phyloP scores from a whole-genome alignment of 169 alveolate species.

The Miamiensis avidus region DNA sequence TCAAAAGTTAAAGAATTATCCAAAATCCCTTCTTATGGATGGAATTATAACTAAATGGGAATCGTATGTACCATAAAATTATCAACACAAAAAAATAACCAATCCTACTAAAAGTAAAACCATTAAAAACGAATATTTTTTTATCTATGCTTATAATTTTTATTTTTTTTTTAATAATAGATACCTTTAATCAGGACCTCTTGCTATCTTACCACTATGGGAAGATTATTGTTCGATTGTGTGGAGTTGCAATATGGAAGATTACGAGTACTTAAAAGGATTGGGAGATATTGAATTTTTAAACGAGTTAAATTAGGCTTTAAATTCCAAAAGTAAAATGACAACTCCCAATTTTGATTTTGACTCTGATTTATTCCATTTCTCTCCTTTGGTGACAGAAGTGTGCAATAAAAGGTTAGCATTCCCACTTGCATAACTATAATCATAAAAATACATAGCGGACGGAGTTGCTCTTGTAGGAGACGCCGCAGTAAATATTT shows the following conservation, averaged over 20 bases:
- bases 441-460: constrained; percentile 13
- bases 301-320: constrained; percentile 40
- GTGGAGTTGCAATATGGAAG: constrained; percentile 49
- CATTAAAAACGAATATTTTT: constrained; percentile 3
- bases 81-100: constrained; percentile 28
- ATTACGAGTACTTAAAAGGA: constrained; percentile 32
- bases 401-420: constrained; percentile 41
- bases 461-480: constrained; percentile 45
- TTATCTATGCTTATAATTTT: not conserved
- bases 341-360: not conserved
- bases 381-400: constrained; percentile 17
- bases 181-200: constrained; percentile 35
- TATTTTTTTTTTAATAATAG: not conserved
- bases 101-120: constrained; percentile 54
- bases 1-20: constrained; percentile 50
- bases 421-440: constrained; percentile 25
- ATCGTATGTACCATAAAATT: constrained; percentile 54
- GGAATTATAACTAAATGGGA: constrained; percentile 58
- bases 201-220: constrained; percentile 69
- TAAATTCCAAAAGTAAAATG: not conserved
- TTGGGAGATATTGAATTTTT: constrained; percentile 45
- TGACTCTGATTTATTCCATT: not conserved
- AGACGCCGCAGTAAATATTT: constrained; percentile 31
- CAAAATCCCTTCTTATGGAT: constrained; percentile 48
- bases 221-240: constrained; percentile 55